phyloP scores from a whole-genome alignment of 495 filamentous ascomycete species.

The Lophiostoma macrostomum region DNA sequence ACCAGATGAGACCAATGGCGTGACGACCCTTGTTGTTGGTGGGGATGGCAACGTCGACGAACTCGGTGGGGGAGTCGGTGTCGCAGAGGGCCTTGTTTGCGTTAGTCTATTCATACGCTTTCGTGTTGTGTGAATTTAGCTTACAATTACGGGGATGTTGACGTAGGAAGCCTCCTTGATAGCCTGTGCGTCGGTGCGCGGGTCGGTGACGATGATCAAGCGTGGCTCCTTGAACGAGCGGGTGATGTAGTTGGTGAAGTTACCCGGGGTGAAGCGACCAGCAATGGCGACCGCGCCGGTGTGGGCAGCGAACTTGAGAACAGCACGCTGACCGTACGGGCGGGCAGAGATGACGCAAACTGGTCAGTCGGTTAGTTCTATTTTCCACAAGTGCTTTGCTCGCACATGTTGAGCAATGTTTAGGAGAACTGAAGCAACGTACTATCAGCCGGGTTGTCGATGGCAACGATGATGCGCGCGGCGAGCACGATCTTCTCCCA shows the following conservation, averaged over 20 bases:
- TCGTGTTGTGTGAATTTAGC: too few species aligned
- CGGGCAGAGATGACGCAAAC: slow-evolving; percentile 97
- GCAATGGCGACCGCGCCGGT: slow-evolving; percentile 97
- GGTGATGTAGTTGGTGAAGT: slow-evolving; percentile 99
- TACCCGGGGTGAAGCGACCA: slow-evolving; percentile 99
- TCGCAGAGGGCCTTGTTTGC: slow-evolving; percentile 70
- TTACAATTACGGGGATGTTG: slow-evolving; percentile 96
- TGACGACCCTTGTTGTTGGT: slow-evolving; percentile 99
- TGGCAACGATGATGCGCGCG: slow-evolving; percentile 95
- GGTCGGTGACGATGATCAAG: slow-evolving; percentile 98
- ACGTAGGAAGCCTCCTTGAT: slow-evolving; percentile 99
- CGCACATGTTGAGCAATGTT: too few species aligned
- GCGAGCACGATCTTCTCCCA: slow-evolving; percentile 99
- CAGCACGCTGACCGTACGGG: slow-evolving; percentile 98
- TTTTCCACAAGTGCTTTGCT: too few species aligned
- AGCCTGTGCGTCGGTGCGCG: slow-evolving; percentile 98
- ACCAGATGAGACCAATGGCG: slow-evolving; percentile 97
- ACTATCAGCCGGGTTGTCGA: slow-evolving; percentile 96
- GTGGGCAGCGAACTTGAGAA: slow-evolving; percentile 97
- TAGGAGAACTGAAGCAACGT: too few species aligned
- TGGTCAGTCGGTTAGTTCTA: neutral
- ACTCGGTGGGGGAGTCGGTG: slow-evolving; percentile 98
- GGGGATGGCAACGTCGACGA: slow-evolving; percentile 98
- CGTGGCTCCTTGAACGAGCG: slow-evolving; percentile 99
- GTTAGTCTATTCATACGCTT: neutral